A percentile compares a stretch with the other conserved stretches of the same genome.
Conservation (phyloP, 1,284 basidiomycete genomes). For the Cutaneotrichosporon cutaneum region DNA sequence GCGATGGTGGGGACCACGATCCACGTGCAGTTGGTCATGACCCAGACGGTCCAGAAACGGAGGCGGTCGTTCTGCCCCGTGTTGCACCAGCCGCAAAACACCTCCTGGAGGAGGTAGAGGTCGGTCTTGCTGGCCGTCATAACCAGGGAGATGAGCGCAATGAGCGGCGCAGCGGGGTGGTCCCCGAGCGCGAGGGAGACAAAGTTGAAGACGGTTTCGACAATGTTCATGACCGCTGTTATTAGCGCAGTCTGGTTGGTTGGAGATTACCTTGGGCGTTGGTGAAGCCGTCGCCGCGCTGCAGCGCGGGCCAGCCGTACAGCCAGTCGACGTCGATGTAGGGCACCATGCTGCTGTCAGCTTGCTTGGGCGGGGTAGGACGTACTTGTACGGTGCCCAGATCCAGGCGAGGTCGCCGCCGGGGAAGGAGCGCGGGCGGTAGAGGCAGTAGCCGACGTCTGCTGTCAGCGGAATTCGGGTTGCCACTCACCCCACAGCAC, state of each 20-base stretch:
- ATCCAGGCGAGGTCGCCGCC: slow-evolving; percentile 85
- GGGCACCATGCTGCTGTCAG: slow-evolving; percentile 27
- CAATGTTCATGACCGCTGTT: slow-evolving; percentile 73
- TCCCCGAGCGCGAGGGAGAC: slow-evolving; percentile 68
- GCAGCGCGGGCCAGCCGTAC: slow-evolving; percentile 67
- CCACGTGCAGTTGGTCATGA: slow-evolving; percentile 68
- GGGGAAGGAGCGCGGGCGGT: slow-evolving; percentile 64
- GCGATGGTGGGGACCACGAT: slow-evolving; percentile 41
- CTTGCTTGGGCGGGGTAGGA: neutral
- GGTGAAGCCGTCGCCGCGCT: slow-evolving; percentile 73
- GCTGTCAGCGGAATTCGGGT: slow-evolving; percentile 32
- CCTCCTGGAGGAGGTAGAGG: slow-evolving; percentile 69
- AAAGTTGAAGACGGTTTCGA: slow-evolving; percentile 74
- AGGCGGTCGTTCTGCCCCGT: slow-evolving; percentile 68
- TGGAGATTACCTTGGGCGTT: slow-evolving; percentile 70
- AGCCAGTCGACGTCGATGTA: slow-evolving; percentile 63
- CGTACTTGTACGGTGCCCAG: slow-evolving; percentile 71
- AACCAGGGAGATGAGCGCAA: slow-evolving; percentile 68
- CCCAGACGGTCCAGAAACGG: slow-evolving; percentile 63
- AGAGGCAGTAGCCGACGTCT: slow-evolving; percentile 70
- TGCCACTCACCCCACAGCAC: slow-evolving; percentile 51
- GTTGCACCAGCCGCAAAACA: slow-evolving; percentile 59
- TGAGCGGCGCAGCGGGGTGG: slow-evolving; percentile 58
- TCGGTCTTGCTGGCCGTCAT: slow-evolving; percentile 83
- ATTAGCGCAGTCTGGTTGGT: neutral